phyloP scores from a whole-genome alignment of 208 protist genomes.

The Wallacemonas collosoma region DNA sequence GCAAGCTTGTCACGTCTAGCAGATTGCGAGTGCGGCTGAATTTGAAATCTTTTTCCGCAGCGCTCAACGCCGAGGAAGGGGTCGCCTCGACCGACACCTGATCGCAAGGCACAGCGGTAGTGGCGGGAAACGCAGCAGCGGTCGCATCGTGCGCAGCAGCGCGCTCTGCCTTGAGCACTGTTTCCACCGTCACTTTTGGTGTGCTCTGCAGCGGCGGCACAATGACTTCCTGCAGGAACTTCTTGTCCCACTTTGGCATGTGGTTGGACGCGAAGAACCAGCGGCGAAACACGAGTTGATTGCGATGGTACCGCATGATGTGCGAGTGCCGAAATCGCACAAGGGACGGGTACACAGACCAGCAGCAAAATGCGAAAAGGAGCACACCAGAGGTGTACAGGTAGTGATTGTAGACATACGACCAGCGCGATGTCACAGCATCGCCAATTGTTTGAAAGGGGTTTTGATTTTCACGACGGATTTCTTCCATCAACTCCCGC shows the following conservation, averaged over 20 bases:
- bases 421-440: constrained; percentile 19
- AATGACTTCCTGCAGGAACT: constrained; percentile 59
- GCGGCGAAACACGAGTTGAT: constrained; percentile 51
- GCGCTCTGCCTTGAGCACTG: neutral
- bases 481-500: constrained; percentile 39
- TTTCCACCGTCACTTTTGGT: neutral
- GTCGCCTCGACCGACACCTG: neutral
- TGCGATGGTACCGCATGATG: constrained; percentile 56
- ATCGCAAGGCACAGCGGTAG: neutral
- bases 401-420: constrained; percentile 51
- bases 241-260: constrained; percentile 80
- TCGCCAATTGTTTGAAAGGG: constrained; percentile 52
- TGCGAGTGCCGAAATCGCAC: constrained; percentile 68
- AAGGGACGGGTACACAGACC: constrained; percentile 65
- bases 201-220: constrained; percentile 30
- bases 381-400: constrained; percentile 71
- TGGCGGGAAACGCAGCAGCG: neutral
- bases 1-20: neutral
- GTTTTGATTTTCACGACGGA: constrained; percentile 52
- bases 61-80: neutral
- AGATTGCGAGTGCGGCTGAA: constrained; percentile 12
- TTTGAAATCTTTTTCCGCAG: neutral
- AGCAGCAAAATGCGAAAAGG: constrained; percentile 50
- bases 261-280: constrained; percentile 69
- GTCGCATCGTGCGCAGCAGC: neutral